These are phyloP conservation scores for Xylariaceae sp. DNA, from an alignment of 2,329 filamentous ascomycete species.

Conservation along the genomic window DNA sequence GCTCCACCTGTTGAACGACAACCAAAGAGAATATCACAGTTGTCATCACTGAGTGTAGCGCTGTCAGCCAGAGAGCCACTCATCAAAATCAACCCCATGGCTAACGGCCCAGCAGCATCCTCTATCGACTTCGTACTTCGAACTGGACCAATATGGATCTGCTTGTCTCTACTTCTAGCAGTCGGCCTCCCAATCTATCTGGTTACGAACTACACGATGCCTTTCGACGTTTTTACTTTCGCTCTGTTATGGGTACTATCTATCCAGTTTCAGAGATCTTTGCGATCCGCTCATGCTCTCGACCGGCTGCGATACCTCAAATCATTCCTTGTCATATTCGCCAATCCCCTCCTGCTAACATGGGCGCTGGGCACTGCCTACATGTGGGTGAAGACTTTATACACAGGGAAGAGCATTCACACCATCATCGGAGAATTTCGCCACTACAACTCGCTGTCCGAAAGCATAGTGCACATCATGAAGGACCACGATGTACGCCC, in stretches of 20 bases:
- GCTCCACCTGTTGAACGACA: constrained; percentile 15
- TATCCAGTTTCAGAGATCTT: constrained; percentile 28
- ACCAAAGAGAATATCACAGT: constrained; percentile 17
- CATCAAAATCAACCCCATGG: constrained; percentile 10
- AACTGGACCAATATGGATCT: constrained; percentile 30
- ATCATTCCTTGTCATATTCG: constrained; percentile 23
- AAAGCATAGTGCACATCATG: constrained; percentile 24
- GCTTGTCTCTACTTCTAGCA: constrained; percentile 23
- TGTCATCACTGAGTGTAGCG: constrained; percentile 16
- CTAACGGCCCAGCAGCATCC: neutral
- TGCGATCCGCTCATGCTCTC: constrained; percentile 24
- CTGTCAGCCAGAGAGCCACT: constrained; percentile 20
- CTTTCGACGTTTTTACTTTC: constrained; percentile 30
- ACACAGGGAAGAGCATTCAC: constrained; percentile 21
- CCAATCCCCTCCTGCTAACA: constrained; percentile 31
- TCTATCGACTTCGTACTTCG: constrained; percentile 24
- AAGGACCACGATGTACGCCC: constrained; percentile 10
- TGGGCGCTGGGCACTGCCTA: constrained; percentile 30
- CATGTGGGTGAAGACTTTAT: constrained; percentile 30
- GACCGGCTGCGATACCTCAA: constrained; percentile 16
- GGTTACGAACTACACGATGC: constrained; percentile 25
- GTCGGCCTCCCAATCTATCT: constrained; percentile 31
- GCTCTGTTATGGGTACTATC: constrained; percentile 29
- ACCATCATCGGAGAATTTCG: constrained; percentile 26
- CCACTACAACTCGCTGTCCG: constrained; percentile 26